Conservation (phyloP, 805 yeast species). For the Monosporozyma aerobia region DNA sequence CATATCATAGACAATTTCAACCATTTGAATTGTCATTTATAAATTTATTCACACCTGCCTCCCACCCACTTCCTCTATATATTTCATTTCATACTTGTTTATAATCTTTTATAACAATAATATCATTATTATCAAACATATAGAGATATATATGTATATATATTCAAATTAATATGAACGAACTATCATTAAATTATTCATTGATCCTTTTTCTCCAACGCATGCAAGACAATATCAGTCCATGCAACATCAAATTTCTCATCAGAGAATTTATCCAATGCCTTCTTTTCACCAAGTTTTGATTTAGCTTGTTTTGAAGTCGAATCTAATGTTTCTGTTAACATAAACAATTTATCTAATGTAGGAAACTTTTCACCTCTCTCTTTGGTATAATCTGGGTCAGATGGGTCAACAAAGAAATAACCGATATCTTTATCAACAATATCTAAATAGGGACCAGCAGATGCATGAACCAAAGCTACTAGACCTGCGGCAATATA, state of each 20-base stretch:
- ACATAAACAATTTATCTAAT: conserved; percentile 41
- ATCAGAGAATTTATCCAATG: conserved; percentile 51
- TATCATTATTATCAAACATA: neutral
- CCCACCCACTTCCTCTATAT: neutral
- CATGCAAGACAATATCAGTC: conserved; percentile 30
- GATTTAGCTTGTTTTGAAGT: conserved; percentile 36
- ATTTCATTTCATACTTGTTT: neutral
- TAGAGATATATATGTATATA: neutral
- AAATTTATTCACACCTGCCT: neutral
- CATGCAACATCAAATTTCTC: conserved; percentile 46
- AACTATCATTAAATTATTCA: neutral
- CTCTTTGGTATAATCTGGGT: conserved; percentile 51
- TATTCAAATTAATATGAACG: neutral
- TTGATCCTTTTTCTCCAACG: conserved; percentile 7
- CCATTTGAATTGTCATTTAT: neutral
- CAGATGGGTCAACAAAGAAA: conserved; percentile 60
- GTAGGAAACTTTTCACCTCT: conserved; percentile 30
- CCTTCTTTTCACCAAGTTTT: conserved; percentile 37
- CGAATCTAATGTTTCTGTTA: conserved; percentile 34
- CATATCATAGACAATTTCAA: neutral
- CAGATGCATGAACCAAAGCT: conserved; percentile 89
- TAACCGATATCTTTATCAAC: conserved; percentile 63
- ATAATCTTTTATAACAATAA: neutral
- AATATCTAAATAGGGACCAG: conserved; percentile 88
- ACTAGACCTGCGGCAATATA: conserved; percentile 77